A percentile compares a stretch with the other conserved stretches of the same genome.
Conservation (phyloP, 768 basidiomycete species). For the Mycena leptocephala region DNA sequence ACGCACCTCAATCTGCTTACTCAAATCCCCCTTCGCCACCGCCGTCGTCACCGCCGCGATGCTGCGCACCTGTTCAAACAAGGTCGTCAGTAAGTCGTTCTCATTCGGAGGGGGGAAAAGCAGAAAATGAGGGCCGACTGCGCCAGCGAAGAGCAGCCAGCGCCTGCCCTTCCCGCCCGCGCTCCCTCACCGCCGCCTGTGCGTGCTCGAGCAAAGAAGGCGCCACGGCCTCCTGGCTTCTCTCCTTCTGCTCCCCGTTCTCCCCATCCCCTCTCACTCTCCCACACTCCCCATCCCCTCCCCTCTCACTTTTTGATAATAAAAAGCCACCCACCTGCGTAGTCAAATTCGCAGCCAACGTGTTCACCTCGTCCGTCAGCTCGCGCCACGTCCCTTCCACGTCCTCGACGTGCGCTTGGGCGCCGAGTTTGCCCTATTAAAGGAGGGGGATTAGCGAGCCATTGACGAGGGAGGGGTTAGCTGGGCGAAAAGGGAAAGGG, state of each 20-base stretch:
- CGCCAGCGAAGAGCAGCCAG: no score
- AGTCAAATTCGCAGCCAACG: constrained; percentile 79
- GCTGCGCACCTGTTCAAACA: constrained; percentile 71
- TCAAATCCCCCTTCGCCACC: constrained; percentile 83
- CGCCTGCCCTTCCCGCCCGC: no score
- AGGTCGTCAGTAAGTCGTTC: neutral
- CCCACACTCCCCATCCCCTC: no score
- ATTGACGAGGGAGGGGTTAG: neutral
- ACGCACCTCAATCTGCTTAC: constrained; percentile 71
- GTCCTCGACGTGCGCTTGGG: constrained; percentile 80
- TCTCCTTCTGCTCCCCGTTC: no score
- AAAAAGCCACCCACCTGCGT: constrained; percentile 34
- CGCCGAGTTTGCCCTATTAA: constrained; percentile 65
- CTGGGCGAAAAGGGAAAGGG: neutral
- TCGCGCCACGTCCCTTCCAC: constrained; percentile 83
- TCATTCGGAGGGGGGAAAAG: neutral
- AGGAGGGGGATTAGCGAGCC: no score
- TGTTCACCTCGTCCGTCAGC: constrained; percentile 73
- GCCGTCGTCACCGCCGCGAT: constrained; percentile 86
- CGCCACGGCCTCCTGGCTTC: no score
- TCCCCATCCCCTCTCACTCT: no score
- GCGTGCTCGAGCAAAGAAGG: no score
- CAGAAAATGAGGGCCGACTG: neutral
- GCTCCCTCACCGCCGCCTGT: no score
- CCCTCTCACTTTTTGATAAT: neutral